Conservation (phyloP, 2,329 filamentous ascomycete genomes). For the Exserohilum turcica region DNA sequence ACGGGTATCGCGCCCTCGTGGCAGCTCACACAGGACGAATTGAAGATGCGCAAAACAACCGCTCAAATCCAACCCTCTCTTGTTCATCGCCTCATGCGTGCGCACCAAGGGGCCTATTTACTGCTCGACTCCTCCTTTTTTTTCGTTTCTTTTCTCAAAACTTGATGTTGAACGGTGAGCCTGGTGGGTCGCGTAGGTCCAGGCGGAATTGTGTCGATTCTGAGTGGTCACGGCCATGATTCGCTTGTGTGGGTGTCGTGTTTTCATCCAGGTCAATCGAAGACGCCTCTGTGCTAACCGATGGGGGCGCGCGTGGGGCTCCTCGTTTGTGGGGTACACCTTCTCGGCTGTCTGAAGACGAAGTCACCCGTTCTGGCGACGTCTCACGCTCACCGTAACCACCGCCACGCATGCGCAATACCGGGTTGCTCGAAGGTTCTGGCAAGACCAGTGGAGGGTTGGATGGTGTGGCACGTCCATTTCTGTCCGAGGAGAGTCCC, state of each 20-base stretch:
- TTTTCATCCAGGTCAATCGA: slow-evolving; percentile 38
- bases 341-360: slow-evolving; percentile 40
- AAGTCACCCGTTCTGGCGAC: slow-evolving; percentile 37
- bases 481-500: slow-evolving; percentile 41
- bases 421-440: slow-evolving; percentile 30
- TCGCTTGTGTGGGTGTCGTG: slow-evolving; percentile 43
- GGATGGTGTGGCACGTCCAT: slow-evolving; percentile 40
- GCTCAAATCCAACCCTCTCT: slow-evolving; percentile 28
- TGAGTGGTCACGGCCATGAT: slow-evolving; percentile 39
- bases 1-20: slow-evolving; percentile 45
- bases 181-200: slow-evolving; percentile 43
- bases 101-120: slow-evolving; percentile 3
- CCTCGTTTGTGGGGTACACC: slow-evolving; percentile 24
- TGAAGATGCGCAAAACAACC: slow-evolving; percentile 35
- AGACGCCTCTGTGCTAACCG: slow-evolving; percentile 27
- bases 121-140: slow-evolving; percentile 1
- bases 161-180: slow-evolving; percentile 47
- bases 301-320: slow-evolving; percentile 32
- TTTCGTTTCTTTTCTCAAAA: slow-evolving; percentile 31
- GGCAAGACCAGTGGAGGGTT: slow-evolving; percentile 29
- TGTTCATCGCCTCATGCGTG: slow-evolving; percentile 30
- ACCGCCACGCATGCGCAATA: slow-evolving; percentile 23
- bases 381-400: slow-evolving; percentile 31
- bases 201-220: slow-evolving; percentile 43
- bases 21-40: slow-evolving; percentile 32